Percentiles rank a stretch among this genome's conserved stretches.
Evolutionary conservation across 208 protist genomes (phyloP).

Genomic region (Crithidia mellificae): DNA sequence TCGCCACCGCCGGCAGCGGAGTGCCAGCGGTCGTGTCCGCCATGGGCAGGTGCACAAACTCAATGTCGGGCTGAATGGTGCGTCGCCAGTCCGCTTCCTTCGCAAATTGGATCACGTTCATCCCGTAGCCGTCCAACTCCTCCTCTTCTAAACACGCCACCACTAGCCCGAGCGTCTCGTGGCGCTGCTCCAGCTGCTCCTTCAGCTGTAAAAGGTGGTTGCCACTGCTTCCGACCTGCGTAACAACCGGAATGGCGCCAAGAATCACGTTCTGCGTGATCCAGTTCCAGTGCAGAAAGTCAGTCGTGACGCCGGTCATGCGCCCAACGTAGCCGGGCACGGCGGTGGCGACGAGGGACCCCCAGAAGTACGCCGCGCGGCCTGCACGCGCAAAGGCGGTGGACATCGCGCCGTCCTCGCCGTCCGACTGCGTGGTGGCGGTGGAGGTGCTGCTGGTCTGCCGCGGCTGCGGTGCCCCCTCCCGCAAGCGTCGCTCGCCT

Average conservation of each 20-base stretch:
- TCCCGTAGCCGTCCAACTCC: conserved; percentile 83
- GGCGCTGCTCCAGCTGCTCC: conserved; percentile 54
- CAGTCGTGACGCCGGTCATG: conserved; percentile 59
- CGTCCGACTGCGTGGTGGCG: background rate
- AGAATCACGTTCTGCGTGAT: conserved; percentile 74
- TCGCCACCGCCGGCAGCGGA: conserved; percentile 46
- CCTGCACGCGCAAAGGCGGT: conserved; percentile 46
- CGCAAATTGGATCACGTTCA: conserved; percentile 79
- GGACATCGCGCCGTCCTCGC: conserved; percentile 8
- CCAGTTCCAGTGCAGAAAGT: conserved; percentile 89
- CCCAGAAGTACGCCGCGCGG: conserved; percentile 84
- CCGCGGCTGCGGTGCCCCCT: conserved; percentile 15
- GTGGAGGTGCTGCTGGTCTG: background rate
- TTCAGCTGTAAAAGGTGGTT: conserved; percentile 70
- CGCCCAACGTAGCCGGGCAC: conserved; percentile 80
- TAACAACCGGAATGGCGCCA: conserved; percentile 85
- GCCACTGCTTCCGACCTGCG: conserved; percentile 75
- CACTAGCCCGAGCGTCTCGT: conserved; percentile 70
- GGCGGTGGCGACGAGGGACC: conserved; percentile 75
- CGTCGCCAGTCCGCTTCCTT: conserved; percentile 66
- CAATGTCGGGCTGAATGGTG: conserved; percentile 41
- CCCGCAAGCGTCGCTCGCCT: conserved; percentile 44
- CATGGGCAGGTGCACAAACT: conserved; percentile 76
- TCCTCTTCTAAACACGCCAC: conserved; percentile 74
- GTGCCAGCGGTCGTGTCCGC: conserved; percentile 64